Conservation (phyloP, 2,329 filamentous ascomycete species). For the Botrytis squamosa region DNA sequence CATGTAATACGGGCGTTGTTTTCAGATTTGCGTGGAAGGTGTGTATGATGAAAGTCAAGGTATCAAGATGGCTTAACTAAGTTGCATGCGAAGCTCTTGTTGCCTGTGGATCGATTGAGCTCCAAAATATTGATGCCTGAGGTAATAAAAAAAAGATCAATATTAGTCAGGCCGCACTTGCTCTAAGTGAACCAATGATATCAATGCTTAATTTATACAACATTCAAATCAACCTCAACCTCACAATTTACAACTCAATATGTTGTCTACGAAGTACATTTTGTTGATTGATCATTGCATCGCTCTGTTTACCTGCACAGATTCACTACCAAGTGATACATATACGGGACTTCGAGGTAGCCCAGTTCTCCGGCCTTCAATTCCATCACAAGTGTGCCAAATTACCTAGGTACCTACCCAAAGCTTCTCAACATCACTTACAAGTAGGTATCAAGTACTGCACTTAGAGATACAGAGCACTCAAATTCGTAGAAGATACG, state of each 20-base stretch:
- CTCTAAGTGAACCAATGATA: background rate
- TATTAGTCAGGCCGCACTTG: background rate
- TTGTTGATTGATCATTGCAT: background rate
- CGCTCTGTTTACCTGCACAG: background rate
- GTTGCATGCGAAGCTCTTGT: conserved; percentile 23
- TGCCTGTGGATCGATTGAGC: conserved; percentile 14
- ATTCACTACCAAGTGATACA: background rate
- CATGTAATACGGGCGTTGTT: background rate
- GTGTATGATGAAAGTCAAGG: conserved; percentile 19
- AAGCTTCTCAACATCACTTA: background rate
- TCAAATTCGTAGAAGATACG: no score
- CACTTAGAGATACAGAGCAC: background rate
- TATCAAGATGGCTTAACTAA: conserved; percentile 8
- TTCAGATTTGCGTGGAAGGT: conserved; percentile 15
- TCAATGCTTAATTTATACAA: background rate
- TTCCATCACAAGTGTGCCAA: background rate
- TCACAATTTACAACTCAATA: background rate
- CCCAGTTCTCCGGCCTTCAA: background rate
- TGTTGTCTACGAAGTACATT: background rate
- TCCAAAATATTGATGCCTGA: conserved; percentile 5
- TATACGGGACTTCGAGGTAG: background rate
- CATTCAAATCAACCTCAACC: background rate
- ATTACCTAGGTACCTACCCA: background rate
- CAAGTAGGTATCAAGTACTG: conserved; percentile 7
- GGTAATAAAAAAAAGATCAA: fast-evolving